Evolutionary conservation across 2,329 filamentous ascomycete genomes (phyloP).

Genomic region (Magnaporthiopsis incrustans): DNA sequence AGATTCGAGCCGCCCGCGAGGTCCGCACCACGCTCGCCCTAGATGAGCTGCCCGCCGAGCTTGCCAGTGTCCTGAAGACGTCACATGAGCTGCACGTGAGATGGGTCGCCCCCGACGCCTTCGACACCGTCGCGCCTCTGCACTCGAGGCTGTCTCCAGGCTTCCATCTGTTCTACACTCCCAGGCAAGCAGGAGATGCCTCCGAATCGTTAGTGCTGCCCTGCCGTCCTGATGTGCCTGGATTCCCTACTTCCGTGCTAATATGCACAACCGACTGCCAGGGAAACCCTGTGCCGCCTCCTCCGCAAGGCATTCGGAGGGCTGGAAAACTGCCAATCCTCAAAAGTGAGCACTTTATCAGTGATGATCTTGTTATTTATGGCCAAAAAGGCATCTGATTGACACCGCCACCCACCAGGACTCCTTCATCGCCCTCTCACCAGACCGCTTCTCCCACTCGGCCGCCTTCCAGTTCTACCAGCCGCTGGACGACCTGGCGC

Average conservation of each 20-base stretch:
- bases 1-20: slow-evolving; percentile 63
- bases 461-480: slow-evolving; percentile 65
- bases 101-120: slow-evolving; percentile 58
- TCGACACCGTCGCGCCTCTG: slow-evolving; percentile 60
- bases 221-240: background rate
- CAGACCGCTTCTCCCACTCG: slow-evolving; percentile 50
- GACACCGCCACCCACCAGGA: slow-evolving; percentile 25
- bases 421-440: slow-evolving; percentile 54
- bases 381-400: background rate
- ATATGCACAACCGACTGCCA: slow-evolving; percentile 16
- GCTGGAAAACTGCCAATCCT: slow-evolving; percentile 43
- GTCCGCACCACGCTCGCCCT: slow-evolving; percentile 68
- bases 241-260: background rate
- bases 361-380: background rate
- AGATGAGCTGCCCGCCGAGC: slow-evolving; percentile 63
- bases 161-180: slow-evolving; percentile 72
- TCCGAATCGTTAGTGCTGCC: slow-evolving; percentile 7
- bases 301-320: slow-evolving; percentile 50
- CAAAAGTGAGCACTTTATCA: slow-evolving; percentile 28
- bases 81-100: slow-evolving; percentile 69
- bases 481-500: slow-evolving; percentile 46
- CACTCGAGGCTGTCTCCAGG: slow-evolving; percentile 69
- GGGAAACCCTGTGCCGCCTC: slow-evolving; percentile 46
- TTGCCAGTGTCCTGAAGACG: slow-evolving; percentile 53
- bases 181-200: slow-evolving; percentile 20